A percentile compares a stretch with the other conserved stretches of the same genome.
Conservation (phyloP, 345 rosid genomes). For the Clarkia xantiana region DNA sequence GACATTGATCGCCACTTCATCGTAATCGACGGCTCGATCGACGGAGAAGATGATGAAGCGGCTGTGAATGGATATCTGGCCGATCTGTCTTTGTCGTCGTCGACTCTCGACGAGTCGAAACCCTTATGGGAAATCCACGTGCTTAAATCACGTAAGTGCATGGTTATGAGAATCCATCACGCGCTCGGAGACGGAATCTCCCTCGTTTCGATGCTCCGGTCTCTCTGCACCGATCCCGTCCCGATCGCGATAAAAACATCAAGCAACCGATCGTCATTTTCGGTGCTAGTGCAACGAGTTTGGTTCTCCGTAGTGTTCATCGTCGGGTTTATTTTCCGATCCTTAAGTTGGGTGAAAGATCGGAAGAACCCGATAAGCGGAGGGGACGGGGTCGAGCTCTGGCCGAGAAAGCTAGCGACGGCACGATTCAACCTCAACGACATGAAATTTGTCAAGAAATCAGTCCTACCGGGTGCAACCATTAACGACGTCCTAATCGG, state of each 20-base stretch:
- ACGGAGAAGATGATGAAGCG: slow-evolving; percentile 1
- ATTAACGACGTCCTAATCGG: slow-evolving; percentile 3
- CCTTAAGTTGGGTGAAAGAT: slow-evolving; percentile 19
- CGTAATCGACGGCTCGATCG: slow-evolving; percentile 6
- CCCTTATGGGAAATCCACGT: slow-evolving; percentile 20
- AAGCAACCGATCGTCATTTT: neutral
- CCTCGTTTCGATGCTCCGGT: slow-evolving; percentile 2
- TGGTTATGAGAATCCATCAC: slow-evolving; percentile 6
- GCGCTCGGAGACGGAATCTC: slow-evolving; percentile 6
- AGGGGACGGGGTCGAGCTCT: slow-evolving; percentile 45
- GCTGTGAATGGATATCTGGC: slow-evolving; percentile 30
- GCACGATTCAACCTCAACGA: slow-evolving; percentile 36
- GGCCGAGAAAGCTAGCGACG: slow-evolving; percentile 41
- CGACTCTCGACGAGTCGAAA: slow-evolving; percentile 16
- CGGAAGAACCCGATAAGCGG: slow-evolving; percentile 24
- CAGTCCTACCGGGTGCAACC: slow-evolving; percentile 7
- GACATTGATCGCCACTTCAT: slow-evolving; percentile 28
- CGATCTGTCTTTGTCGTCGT: slow-evolving; percentile 24
- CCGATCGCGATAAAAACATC: slow-evolving; percentile 6
- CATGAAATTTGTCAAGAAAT: slow-evolving; percentile 35
- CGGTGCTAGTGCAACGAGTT: slow-evolving; percentile 8
- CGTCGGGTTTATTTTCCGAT: slow-evolving; percentile 17
- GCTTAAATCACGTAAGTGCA: slow-evolving; percentile 1
- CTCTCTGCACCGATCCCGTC: slow-evolving; percentile 5
- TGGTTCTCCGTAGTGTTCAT: slow-evolving; percentile 18